phyloP scores from a whole-genome alignment of 371 early-diverging fungal genomes.

The Cokeromyces recurvatus region DNA sequence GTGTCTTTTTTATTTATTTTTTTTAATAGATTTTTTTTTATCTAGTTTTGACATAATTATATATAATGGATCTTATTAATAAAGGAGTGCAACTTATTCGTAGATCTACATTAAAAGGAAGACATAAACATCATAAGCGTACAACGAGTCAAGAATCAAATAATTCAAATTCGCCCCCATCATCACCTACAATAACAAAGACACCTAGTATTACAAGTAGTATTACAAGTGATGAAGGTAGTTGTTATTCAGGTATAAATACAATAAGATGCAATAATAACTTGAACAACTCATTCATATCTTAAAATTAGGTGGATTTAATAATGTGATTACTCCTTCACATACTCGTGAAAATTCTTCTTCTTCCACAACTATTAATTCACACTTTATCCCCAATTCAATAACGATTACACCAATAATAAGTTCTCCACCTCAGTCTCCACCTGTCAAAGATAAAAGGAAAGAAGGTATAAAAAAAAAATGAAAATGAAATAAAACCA shows the following conservation, averaged over 20 bases:
- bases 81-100: slow-evolving; percentile 25
- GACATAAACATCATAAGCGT: slow-evolving; percentile 10
- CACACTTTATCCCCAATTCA: slow-evolving; percentile 12
- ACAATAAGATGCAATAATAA: not conserved
- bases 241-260: slow-evolving; percentile 14
- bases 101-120: slow-evolving; percentile 11
- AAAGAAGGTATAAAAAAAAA: not conserved
- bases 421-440: slow-evolving; percentile 6
- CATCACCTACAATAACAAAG: slow-evolving; percentile 12
- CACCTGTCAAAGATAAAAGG: slow-evolving; percentile 3
- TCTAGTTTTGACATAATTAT: too few species aligned
- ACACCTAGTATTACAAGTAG: slow-evolving; percentile 27
- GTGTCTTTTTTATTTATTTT: too few species aligned
- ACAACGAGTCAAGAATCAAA: slow-evolving; percentile 9
- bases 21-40: too few species aligned
- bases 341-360: slow-evolving; percentile 15
- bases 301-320: not conserved
- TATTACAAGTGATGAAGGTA: slow-evolving; percentile 21
- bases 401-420: slow-evolving; percentile 14
- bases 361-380: slow-evolving; percentile 1
- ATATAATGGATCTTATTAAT: slow-evolving; percentile 23
- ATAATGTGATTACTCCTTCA: slow-evolving; percentile 2
- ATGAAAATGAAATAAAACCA: too few species aligned
- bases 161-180: slow-evolving; percentile 2
- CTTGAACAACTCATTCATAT: too few species aligned